These are phyloP conservation scores for Lachancea fermentati DNA, from an alignment of 805 yeast species.

Conservation along the genomic window DNA sequence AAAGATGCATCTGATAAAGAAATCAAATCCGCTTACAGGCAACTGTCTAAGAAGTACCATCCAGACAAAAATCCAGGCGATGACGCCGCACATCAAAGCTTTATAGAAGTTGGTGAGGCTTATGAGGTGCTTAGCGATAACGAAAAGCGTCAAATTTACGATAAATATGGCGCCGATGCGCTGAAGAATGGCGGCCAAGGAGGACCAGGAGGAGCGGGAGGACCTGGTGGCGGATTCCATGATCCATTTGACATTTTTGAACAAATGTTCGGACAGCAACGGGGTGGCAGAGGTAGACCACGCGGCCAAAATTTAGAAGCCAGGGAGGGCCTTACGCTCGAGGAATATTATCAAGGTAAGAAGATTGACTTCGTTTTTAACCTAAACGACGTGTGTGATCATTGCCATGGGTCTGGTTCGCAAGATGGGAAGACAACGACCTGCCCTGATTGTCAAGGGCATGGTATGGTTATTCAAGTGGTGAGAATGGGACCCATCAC, in stretches of 20 bases:
- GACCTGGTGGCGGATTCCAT: slow-evolving; percentile 31
- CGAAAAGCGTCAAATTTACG: slow-evolving; percentile 64
- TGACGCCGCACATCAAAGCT: slow-evolving; percentile 77
- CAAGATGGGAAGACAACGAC: slow-evolving; percentile 63
- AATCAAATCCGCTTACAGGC: slow-evolving; percentile 79
- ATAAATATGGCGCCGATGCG: slow-evolving; percentile 73
- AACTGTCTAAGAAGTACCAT: slow-evolving; percentile 77
- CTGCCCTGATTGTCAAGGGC: slow-evolving; percentile 71
- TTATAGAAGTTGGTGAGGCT: slow-evolving; percentile 89
- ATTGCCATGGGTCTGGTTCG: slow-evolving; percentile 82
- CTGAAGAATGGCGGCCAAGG: slow-evolving; percentile 52
- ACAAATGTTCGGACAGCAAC: slow-evolving; percentile 33
- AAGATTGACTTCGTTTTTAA: slow-evolving; percentile 53
- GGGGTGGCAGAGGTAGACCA: slow-evolving; percentile 44
- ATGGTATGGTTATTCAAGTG: slow-evolving; percentile 58
- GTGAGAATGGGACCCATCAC: slow-evolving; percentile 85
- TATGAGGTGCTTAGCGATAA: slow-evolving; percentile 76
- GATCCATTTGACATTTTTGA: slow-evolving; percentile 35
- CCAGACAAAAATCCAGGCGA: slow-evolving; percentile 90
- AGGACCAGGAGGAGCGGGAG: slow-evolving; percentile 37
- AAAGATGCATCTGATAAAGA: slow-evolving; percentile 70
- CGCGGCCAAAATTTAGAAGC: slow-evolving; percentile 61
- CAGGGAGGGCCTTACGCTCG: slow-evolving; percentile 49
- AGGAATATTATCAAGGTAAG: slow-evolving; percentile 68
- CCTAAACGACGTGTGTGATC: slow-evolving; percentile 69